A percentile compares a stretch with the other conserved stretches of the same genome.
Evolutionary conservation across 2,329 filamentous ascomycete species (phyloP).

Genomic region (Aspergillus sp.): DNA sequence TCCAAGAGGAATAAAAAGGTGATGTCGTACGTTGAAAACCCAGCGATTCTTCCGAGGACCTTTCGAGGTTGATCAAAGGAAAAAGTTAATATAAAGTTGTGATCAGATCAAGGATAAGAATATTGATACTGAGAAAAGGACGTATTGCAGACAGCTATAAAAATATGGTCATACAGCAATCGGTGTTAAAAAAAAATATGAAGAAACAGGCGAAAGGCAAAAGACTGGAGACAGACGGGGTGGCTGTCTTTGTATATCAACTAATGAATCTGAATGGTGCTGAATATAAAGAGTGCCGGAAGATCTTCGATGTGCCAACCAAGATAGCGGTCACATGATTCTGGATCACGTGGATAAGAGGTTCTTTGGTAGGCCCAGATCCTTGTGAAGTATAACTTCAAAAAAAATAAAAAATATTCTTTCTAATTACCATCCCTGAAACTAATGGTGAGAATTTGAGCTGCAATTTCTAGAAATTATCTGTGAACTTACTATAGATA

Average conservation of each 20-base stretch:
- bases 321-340: slow-evolving; percentile 6
- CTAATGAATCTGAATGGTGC: not conserved
- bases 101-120: not conserved
- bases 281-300: not conserved
- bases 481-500: not conserved
- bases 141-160: not conserved
- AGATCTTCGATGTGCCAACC: not conserved
- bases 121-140: not conserved
- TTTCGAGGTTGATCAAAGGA: not conserved
- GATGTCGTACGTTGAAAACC: not conserved
- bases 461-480: not conserved
- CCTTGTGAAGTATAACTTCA: not conserved
- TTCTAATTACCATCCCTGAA: not conserved
- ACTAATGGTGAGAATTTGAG: not conserved
- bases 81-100: not conserved
- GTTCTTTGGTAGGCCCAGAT: not conserved
- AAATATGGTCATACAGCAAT: not conserved
- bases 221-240: not conserved
- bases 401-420: too few relatives aligned
- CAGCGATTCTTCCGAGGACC: not conserved
- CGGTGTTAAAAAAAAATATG: not conserved
- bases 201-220: not conserved
- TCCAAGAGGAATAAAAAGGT: not conserved
- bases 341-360: not conserved
- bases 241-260: not conserved